These are phyloP conservation scores for Helminthosporium solani DNA, from an alignment of 2,329 filamentous ascomycete genomes.

Conservation along the genomic window DNA sequence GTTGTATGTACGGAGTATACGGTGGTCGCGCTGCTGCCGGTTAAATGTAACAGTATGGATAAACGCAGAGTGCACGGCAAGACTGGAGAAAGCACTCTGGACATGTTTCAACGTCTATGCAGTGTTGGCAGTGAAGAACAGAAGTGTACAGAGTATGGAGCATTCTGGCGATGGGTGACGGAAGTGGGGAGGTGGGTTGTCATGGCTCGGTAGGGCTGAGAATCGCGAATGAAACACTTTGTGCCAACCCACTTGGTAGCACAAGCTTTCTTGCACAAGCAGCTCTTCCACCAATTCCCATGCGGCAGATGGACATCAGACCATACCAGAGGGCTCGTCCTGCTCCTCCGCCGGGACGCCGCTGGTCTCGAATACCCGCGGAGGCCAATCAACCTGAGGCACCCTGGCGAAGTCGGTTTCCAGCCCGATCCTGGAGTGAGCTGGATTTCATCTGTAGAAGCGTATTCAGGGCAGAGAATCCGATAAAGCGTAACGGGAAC, in stretches of 20 bases:
- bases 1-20: too few species aligned
- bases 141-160: background rate
- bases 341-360: background rate
- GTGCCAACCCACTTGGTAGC: background rate
- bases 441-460: background rate
- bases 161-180: background rate
- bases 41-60: slow-evolving; percentile 13
- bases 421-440: background rate
- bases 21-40: slow-evolving; percentile 13
- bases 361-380: background rate
- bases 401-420: background rate
- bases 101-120: background rate
- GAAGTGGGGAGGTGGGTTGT: background rate
- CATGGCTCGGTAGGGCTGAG: background rate
- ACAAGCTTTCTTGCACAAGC: background rate
- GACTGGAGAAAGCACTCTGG: background rate
- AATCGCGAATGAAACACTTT: background rate
- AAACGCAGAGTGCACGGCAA: slow-evolving; percentile 1
- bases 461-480: background rate
- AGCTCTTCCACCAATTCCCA: slow-evolving; percentile 3
- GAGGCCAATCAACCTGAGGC: background rate
- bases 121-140: too few species aligned
- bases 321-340: background rate
- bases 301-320: background rate
- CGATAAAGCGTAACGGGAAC: background rate